Conservation (phyloP, 805 yeast genomes). For the Saccharomycopsis sp. region DNA sequence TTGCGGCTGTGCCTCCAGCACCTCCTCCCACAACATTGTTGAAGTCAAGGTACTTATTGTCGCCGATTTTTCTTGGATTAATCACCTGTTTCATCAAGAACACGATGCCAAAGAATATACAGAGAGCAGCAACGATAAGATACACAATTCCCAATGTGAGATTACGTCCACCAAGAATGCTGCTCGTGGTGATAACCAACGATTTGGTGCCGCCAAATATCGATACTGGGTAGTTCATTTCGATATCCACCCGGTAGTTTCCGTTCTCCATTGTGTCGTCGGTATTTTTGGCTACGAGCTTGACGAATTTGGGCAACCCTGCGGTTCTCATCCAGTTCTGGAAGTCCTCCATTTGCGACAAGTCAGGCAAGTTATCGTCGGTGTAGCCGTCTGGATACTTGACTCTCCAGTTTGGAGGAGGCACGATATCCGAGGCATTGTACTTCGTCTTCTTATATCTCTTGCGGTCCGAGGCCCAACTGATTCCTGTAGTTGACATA, state of each 20-base stretch:
- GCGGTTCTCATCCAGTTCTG: conserved; percentile 88
- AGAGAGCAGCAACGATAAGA: conserved; percentile 73
- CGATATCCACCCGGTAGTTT: conserved; percentile 60
- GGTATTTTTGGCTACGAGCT: conserved; percentile 58
- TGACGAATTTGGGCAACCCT: conserved; percentile 62
- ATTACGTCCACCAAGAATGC: conserved; percentile 84
- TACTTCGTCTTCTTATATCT: conserved; percentile 62
- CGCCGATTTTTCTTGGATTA: conserved; percentile 81
- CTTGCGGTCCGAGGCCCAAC: conserved; percentile 65
- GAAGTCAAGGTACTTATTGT: conserved; percentile 51
- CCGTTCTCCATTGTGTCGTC: conserved; percentile 50
- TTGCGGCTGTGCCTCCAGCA: too few species aligned
- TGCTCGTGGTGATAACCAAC: conserved; percentile 71
- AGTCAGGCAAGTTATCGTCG: conserved; percentile 60
- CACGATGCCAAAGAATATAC: conserved; percentile 61
- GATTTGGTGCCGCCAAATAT: conserved; percentile 87
- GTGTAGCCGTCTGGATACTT: conserved; percentile 70
- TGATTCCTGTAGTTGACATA: conserved; percentile 49
- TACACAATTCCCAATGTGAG: conserved; percentile 79
- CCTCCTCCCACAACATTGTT: neutral
- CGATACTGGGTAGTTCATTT: conserved; percentile 73
- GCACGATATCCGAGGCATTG: conserved; percentile 53
- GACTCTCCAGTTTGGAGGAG: conserved; percentile 80
- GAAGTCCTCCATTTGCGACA: conserved; percentile 59
- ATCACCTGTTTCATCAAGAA: conserved; percentile 78